These are phyloP conservation scores for Termitomyces sp. DNA, from an alignment of 768 basidiomycete genomes.

Conservation along the genomic window DNA sequence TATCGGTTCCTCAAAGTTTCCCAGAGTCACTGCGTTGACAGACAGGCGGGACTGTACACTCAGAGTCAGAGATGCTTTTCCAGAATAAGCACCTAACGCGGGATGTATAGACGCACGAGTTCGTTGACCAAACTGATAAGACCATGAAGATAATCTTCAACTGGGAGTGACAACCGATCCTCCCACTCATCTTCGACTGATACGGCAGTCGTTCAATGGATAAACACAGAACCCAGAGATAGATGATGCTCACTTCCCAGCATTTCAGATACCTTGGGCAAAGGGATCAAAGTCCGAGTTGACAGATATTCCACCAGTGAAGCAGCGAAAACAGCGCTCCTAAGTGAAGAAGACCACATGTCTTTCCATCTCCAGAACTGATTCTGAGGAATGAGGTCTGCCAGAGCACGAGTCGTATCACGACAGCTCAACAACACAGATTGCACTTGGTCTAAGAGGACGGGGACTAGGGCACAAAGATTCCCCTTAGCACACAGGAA, in stretches of 20 bases:
- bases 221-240: background rate
- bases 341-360: conserved; percentile 70
- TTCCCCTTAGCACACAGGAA: conserved; percentile 2
- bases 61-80: background rate
- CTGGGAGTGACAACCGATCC: conserved; percentile 55
- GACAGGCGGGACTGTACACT: conserved; percentile 62
- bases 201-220: conserved; percentile 30
- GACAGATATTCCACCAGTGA: conserved; percentile 63
- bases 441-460: conserved; percentile 49
- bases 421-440: conserved; percentile 53
- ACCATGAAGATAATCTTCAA: conserved; percentile 80
- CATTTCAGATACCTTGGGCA: conserved; percentile 42
- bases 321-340: conserved; percentile 61
- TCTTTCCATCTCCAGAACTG: conserved; percentile 86
- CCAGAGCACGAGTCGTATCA: conserved; percentile 45
- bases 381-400: conserved; percentile 55
- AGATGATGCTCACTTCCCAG: conserved; percentile 57
- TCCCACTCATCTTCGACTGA: conserved; percentile 69
- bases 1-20: conserved; percentile 74
- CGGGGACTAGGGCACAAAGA: conserved; percentile 41
- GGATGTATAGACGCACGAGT: conserved; percentile 41
- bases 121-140: conserved; percentile 77
- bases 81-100: background rate
- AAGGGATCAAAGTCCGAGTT: conserved; percentile 50
- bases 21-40: conserved; percentile 78